Percentiles rank a stretch among this genome's conserved stretches.
Conservation (phyloP, 2,329 filamentous ascomycete species). For the Colletotrichum liriopes region DNA sequence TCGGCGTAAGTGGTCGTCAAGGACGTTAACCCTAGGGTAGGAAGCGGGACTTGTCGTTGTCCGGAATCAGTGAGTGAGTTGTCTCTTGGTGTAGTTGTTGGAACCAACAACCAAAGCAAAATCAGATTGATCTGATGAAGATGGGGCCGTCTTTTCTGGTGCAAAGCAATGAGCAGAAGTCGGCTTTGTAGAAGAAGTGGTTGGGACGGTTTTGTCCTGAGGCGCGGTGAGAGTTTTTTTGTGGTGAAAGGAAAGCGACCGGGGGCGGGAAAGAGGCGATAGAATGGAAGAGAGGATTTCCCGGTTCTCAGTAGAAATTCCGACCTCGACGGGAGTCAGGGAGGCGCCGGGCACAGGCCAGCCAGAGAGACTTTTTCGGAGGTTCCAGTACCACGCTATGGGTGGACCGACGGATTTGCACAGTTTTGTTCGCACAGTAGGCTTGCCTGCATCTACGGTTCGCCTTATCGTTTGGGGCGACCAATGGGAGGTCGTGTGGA, state of each 20-base stretch:
- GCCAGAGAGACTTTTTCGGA: constrained; percentile 21
- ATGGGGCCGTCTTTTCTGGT: constrained; percentile 2
- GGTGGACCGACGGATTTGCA: not conserved
- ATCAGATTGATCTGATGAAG: constrained; percentile 28
- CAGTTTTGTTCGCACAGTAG: not conserved
- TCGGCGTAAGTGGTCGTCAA: constrained; percentile 11
- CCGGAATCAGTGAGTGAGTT: constrained; percentile 21
- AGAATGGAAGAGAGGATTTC: constrained; percentile 36
- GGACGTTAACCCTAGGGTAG: constrained; percentile 12
- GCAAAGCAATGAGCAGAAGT: constrained; percentile 18
- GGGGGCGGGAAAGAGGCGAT: constrained; percentile 7
- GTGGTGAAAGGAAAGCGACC: not conserved
- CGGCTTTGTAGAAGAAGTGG: constrained; percentile 14
- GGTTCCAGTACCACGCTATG: constrained; percentile 11
- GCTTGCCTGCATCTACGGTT: not conserved
- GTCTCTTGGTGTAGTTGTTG: not conserved
- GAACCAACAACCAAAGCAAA: not conserved
- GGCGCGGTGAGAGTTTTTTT: constrained; percentile 3
- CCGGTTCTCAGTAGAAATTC: constrained; percentile 34
- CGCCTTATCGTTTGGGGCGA: not conserved
- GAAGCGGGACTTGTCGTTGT: constrained; percentile 18
- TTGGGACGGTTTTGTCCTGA: constrained; percentile 27
- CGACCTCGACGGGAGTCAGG: constrained; percentile 24
- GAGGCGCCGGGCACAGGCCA: constrained; percentile 26
- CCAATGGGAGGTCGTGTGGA: not conserved